phyloP scores from a whole-genome alignment of 129 eudicot genomes.

The Sambucus nigra region DNA sequence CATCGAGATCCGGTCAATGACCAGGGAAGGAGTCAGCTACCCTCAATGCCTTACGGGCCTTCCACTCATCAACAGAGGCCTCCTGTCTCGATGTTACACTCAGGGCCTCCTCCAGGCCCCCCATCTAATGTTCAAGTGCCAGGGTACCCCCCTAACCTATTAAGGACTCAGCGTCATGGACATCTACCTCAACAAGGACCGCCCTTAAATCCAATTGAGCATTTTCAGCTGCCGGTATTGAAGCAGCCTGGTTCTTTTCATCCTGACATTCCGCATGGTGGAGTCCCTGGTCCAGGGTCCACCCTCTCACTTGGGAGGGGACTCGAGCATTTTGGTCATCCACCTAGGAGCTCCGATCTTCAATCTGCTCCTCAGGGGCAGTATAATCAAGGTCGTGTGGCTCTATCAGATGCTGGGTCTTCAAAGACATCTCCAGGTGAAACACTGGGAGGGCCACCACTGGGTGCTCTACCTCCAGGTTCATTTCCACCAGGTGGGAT shows the following conservation, averaged over 20 bases:
- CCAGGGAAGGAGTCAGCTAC: background rate
- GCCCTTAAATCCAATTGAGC: constrained; percentile 15
- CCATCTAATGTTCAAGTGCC: constrained; percentile 21
- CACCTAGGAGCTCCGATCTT: constrained; percentile 6
- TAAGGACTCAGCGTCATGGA: constrained; percentile 27
- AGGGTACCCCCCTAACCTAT: constrained; percentile 24
- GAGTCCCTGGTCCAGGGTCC: constrained; percentile 9
- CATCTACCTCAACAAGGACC: constrained; percentile 33
- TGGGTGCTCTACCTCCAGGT: constrained; percentile 21
- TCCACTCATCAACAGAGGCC: constrained; percentile 30
- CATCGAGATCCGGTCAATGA: background rate
- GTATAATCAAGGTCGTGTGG: constrained; percentile 8
- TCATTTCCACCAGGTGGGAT: constrained; percentile 20
- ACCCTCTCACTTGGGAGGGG: background rate
- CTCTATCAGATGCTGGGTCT: constrained; percentile 19
- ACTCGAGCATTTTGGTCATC: constrained; percentile 9
- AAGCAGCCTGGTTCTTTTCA: constrained; percentile 31
- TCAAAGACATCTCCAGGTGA: constrained; percentile 28
- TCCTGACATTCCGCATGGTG: constrained; percentile 16
- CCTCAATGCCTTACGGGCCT: constrained; percentile 19
- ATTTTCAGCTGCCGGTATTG: constrained; percentile 28
- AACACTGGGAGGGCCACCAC: constrained; percentile 21
- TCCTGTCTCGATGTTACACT: constrained; percentile 13
- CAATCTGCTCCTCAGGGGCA: constrained; percentile 18
- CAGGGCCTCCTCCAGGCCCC: constrained; percentile 17